A percentile compares a stretch with the other conserved stretches of the same genome.
Evolutionary conservation across 441 rosid genomes (phyloP).

Genomic region (Biscutella laevigata): DNA sequence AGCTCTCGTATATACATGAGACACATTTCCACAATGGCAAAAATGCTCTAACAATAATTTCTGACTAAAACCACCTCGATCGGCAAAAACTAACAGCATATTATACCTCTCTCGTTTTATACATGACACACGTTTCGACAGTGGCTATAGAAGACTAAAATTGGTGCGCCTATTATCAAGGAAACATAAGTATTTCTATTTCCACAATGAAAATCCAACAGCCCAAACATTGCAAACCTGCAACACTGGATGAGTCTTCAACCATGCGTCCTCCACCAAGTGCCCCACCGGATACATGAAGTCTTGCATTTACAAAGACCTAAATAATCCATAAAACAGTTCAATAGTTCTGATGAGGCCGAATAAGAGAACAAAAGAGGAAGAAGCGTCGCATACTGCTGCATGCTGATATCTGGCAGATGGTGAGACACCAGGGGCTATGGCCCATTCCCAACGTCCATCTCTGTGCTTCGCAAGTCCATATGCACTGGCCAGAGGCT

Average conservation of each 20-base stretch:
- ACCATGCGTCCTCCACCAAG: constrained; percentile 99
- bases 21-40: neutral
- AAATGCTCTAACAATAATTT: no score
- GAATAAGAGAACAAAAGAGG: neutral
- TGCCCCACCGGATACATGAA: constrained; percentile 97
- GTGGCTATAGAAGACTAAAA: neutral
- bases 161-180: neutral
- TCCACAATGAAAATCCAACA: neutral
- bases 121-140: no score
- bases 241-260: constrained; percentile 93
- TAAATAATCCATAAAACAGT: constrained; percentile 20
- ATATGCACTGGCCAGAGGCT: constrained; percentile 95
- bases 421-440: constrained; percentile 97
- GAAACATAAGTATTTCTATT: neutral
- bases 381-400: constrained; percentile 52
- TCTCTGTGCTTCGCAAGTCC: no score
- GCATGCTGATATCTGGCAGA: constrained; percentile 99
- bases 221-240: constrained; percentile 40
- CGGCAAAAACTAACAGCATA: no score
- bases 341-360: constrained; percentile 1
- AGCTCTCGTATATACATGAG: neutral
- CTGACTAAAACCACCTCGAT: no score
- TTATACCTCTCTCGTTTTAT: no score
- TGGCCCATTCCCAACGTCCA: no score
- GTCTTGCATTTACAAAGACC: constrained; percentile 96